Evolutionary conservation across 352 stramenopile genomes (phyloP).

Genomic region (Phytophthora podocarpi): DNA sequence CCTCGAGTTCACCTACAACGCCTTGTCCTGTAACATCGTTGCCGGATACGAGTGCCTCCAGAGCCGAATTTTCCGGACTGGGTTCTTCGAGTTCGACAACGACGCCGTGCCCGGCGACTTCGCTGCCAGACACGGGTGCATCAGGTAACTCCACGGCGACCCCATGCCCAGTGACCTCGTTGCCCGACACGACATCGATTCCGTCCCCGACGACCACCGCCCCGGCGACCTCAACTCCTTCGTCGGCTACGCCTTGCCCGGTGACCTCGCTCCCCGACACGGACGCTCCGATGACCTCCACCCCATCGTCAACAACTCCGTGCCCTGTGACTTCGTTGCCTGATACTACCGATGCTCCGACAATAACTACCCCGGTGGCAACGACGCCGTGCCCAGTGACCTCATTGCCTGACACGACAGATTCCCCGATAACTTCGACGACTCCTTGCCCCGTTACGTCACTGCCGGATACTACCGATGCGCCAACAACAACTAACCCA

Average conservation of each 20-base stretch:
- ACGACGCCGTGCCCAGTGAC: no score
- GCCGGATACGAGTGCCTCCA: constrained; percentile 1
- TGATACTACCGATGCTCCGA: background rate
- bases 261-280: constrained; percentile 15
- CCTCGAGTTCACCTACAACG: background rate
- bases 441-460: constrained; percentile 5
- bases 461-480: background rate
- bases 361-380: no score
- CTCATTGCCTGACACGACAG: constrained; percentile 6
- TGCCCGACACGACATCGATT: constrained; percentile 10
- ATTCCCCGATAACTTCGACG: background rate
- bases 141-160: background rate
- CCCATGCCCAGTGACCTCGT: constrained; percentile 8
- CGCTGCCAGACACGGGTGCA: background rate
- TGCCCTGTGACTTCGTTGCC: constrained; percentile 12
- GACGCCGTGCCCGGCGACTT: background rate
- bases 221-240: background rate
- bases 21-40: constrained; percentile 11
- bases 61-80: no score
- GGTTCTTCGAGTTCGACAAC: no score
- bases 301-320: no score
- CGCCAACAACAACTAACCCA: background rate
- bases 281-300: background rate
- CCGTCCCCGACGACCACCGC: background rate
- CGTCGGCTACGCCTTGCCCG: no score